Conservation (phyloP, 2,329 filamentous ascomycete genomes). For the Colletotrichum sp. region DNA sequence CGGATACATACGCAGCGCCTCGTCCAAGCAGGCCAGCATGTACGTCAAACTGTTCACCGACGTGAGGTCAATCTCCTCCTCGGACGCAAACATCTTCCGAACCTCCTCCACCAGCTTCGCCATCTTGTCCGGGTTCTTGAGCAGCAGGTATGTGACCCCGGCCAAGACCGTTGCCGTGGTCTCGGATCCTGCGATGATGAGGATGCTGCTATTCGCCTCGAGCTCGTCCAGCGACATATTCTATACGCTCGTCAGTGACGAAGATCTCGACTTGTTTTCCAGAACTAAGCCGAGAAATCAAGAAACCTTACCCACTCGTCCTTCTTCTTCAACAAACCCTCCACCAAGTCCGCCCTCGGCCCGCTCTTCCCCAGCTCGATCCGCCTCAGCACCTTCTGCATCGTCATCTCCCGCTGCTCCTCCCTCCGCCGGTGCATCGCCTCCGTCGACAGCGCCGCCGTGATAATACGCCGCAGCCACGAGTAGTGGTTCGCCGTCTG, state of each 20-base stretch:
- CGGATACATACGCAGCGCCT: constrained; percentile 47
- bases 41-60: constrained; percentile 37
- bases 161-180: constrained; percentile 37
- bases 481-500: constrained; percentile 9
- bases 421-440: background rate
- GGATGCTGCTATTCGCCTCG: constrained; percentile 14
- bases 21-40: constrained; percentile 44
- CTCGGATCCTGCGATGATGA: constrained; percentile 36
- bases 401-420: background rate
- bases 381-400: constrained; percentile 15
- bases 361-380: constrained; percentile 15
- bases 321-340: constrained; percentile 20
- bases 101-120: constrained; percentile 41
- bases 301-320: constrained; percentile 13
- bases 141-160: constrained; percentile 31
- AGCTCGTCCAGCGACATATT: constrained; percentile 15
- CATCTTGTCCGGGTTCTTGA: constrained; percentile 32
- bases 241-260: background rate
- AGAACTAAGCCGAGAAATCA: too few relatives aligned
- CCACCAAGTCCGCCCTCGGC: constrained; percentile 13
- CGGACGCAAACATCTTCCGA: constrained; percentile 33
- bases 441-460: background rate
- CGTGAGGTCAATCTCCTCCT: constrained; percentile 41
- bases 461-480: background rate
- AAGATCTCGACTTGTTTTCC: background rate